Evolutionary conservation across 2,329 filamentous ascomycete species (phyloP).

Genomic region (Nothophoma quercina): DNA sequence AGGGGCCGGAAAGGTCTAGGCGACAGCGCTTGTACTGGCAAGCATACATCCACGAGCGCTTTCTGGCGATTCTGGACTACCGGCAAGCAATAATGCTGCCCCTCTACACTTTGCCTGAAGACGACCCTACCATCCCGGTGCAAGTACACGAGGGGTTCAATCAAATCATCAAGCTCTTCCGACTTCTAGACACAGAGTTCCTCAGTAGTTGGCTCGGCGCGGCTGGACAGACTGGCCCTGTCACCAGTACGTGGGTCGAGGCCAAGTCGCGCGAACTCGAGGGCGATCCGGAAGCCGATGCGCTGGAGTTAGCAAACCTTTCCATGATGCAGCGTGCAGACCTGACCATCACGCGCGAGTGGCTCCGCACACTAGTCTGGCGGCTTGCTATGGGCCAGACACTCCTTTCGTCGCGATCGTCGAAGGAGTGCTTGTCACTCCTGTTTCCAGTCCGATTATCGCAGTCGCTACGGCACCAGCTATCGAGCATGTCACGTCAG

Average conservation of each 20-base stretch:
- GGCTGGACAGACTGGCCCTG: conserved; percentile 33
- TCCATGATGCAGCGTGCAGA: conserved; percentile 58
- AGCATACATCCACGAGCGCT: conserved; percentile 64
- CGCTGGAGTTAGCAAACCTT: conserved; percentile 49
- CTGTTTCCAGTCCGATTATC: conserved; percentile 57
- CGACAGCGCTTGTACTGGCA: conserved; percentile 64
- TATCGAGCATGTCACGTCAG: conserved; percentile 52
- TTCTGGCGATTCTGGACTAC: conserved; percentile 61
- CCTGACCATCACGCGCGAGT: conserved; percentile 59
- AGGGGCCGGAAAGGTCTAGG: conserved; percentile 49
- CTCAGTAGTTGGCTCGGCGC: conserved; percentile 55
- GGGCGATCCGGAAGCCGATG: conserved; percentile 46
- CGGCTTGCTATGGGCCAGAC: conserved; percentile 59
- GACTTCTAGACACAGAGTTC: conserved; percentile 55
- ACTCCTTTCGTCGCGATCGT: conserved; percentile 52
- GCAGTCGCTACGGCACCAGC: conserved; percentile 53
- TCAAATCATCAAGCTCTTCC: conserved; percentile 56
- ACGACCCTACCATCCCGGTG: conserved; percentile 50
- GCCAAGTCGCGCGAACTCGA: conserved; percentile 55
- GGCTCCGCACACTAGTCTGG: conserved; percentile 59
- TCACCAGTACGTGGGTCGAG: conserved; percentile 56
- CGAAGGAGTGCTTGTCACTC: conserved; percentile 51
- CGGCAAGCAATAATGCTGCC: conserved; percentile 53
- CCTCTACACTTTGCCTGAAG: conserved; percentile 49
- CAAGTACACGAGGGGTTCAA: conserved; percentile 54